Base-by-base conservation (phyloP, 148 eudicot genomes). In the Pouteria glomerata region DNA sequence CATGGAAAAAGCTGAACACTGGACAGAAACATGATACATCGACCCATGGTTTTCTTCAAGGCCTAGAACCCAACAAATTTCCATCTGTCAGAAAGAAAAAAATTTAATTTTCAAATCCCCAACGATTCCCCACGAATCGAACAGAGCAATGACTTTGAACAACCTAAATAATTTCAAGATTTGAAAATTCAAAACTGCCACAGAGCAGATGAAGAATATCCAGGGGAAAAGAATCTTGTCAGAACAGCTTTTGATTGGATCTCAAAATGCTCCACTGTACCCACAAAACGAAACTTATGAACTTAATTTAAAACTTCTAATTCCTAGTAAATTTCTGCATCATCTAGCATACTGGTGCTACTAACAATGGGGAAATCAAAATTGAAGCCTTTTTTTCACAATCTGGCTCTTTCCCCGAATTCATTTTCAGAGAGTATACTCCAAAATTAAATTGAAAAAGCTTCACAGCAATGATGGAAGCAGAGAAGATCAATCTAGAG, bases 11-110 rank as follows among this genome's bases (percentile, higher is more conserved):
- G 66, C 56, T 45, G n/a, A 30, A 15, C 29, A 31, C n/a, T 31
- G 67, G 74, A 59, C 74, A 71, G 44, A 57, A 71, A 6, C 71
- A 53, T 21, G n/a, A n/a, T n/a, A n/a, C n/a, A n/a, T n/a, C n/a
- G n/a, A n/a, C n/a, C 24, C 56, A 42, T 33, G 4, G 48, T n/a
- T 55, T 55, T 55, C 47, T 53, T 35, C 26, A 57, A 30, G 18
- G 35, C 42, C 27, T 60, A 30, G 57, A 60, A 71, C 66, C 66
- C 55, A 60, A 47, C 74, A 71, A 57, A 71, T 71, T 71, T 67
- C 74, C 30, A 57, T 48, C 56, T 59, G 53, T 60, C 67, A 71
- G 42, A 47, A 21, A 71, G 45, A 42, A 39, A 34, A 18, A 41
- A 59, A 57, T 58, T n/a, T n/a, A n/a, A n/a, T n/a, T n/a, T 71